Evolutionary conservation across 2,329 filamentous ascomycete species (phyloP), one percentile per base, ranked within the genome.

Genomic region (Fusarium lateritium): DNA sequence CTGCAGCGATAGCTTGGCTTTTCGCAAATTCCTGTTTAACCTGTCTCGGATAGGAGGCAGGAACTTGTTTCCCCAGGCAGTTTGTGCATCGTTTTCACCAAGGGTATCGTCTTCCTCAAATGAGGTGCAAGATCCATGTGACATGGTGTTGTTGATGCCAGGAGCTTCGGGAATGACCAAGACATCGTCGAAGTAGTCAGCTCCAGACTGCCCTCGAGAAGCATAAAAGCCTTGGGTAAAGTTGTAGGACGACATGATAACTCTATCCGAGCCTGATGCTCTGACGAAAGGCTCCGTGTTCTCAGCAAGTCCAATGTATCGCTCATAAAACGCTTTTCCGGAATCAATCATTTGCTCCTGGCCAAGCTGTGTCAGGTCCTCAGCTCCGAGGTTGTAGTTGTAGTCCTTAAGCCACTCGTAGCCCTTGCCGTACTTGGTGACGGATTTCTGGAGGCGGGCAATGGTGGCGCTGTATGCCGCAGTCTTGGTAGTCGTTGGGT

Each of bases 121-220:
- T 1, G 82, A 82, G 5, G 84, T 85, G 78, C 94, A 98, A 11
- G 88, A 83, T 34, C 88, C 86, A 76, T 95, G 92, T 70, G 91
- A 90, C 24, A 98, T 85, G 1, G 93, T 94, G 79, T 97, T 97
- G 81, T 97, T 97, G 71, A 83, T 84, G 1, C 84, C 86, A 0
- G 80, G 66, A 4, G 79, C 84, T 77, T 97, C 94, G 2, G 89
- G 88, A 38, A 97, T 88, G 13, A 91, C 81, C n/a, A 93, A 77
- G 43, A 94, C 86, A 3, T 82, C 73, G 33, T 87, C 85, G 3
- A 84, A 80, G 51, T 87, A 84, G 33, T 83, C 79, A 21, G 84
- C 80, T 13, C 62, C 21, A 67, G 75, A 52, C 68, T 78, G 42
- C 62, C 78, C 70, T 65, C 86, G 77, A 55, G 78, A 75, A 22